Base-by-base conservation (phyloP, 2,329 filamentous ascomycete genomes). In the Hypoxylon sp. region DNA sequence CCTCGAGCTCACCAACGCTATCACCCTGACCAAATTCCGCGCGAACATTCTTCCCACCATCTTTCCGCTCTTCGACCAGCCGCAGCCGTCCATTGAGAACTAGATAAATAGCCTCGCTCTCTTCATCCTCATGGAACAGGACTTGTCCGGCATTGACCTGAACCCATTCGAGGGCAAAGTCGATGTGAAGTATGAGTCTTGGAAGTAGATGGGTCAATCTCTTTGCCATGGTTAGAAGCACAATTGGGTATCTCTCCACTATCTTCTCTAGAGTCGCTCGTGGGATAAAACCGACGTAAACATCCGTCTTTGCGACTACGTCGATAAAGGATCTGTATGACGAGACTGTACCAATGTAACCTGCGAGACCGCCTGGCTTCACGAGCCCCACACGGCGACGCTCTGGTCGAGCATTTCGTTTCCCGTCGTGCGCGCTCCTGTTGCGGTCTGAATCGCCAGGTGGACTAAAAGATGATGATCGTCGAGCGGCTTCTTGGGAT, bases 61-160 rank as follows among this genome's bases (percentile, higher is more conserved):
- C 91, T 50, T 91, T 89, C 13, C 89, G 89, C 73, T 98, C 94
- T 66, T 94, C 87, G 0, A 99, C 92, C 0, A 95, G 87, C 60
- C 97, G 88, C 17, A 99, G 81, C 14, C 96, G 92, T 9, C 96
- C 96, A 73, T 99, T 99, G 14, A 99, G 86, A 1, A 99, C 96
- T 67, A 99, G 94, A 75, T 98, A 99, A 43, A 99, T 99, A 1
- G 97, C 95, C 79, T 99, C 96, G 75, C 96, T 99, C 72, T 98
- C 96, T 72, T 99, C 94, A 2, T 90, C 90, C 79, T 97, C 92
- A 72, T 97, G 93, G 78, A 97, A 97, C 36, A 99, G 92, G 9
- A 98, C 92, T 77, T 99, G 94, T 0, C 96, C 94, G 2, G 96
- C 93, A 79, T 93, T 94, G 67, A 99, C 94, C 77, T 99, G 97